A percentile compares a stretch with the other conserved stretches of the same genome.
These are phyloP conservation scores for Primulina huaijiensis DNA, from an alignment of 257 asterid species.

Conservation along the genomic window DNA sequence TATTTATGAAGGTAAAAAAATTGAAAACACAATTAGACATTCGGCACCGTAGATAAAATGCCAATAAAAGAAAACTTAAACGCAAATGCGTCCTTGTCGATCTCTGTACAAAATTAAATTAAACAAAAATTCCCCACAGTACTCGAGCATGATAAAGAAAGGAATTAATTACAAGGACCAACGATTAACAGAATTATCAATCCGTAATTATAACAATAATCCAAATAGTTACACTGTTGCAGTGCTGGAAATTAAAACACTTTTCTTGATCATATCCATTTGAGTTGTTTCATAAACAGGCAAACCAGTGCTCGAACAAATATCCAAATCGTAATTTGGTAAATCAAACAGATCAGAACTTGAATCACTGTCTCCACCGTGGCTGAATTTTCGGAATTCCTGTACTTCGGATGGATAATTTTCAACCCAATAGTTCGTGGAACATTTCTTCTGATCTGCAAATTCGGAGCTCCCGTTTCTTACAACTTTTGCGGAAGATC, in stretches of 20 bases:
- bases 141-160: constrained; percentile 22
- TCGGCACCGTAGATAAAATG: no score
- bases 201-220: background rate
- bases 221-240: constrained; percentile 4
- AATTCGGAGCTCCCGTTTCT: constrained; percentile 23
- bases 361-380: constrained; percentile 69
- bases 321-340: constrained; percentile 63
- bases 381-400: constrained; percentile 36
- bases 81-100: background rate
- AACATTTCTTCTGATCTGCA: constrained; percentile 25
- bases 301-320: constrained; percentile 26
- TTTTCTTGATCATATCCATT: constrained; percentile 34
- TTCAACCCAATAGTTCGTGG: constrained; percentile 26
- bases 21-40: no score
- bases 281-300: constrained; percentile 54
- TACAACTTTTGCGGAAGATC: background rate
- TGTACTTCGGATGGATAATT: constrained; percentile 22
- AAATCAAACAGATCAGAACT: constrained; percentile 88
- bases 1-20: no score
- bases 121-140: constrained; percentile 24
- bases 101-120: constrained; percentile 8
- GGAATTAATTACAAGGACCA: background rate
- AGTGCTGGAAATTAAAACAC: constrained; percentile 22
- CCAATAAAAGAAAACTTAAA: no score
- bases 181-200: background rate